Evolutionary conservation across 2,329 filamentous ascomycete species (phyloP).

Genomic region (Aspergillus sp.): DNA sequence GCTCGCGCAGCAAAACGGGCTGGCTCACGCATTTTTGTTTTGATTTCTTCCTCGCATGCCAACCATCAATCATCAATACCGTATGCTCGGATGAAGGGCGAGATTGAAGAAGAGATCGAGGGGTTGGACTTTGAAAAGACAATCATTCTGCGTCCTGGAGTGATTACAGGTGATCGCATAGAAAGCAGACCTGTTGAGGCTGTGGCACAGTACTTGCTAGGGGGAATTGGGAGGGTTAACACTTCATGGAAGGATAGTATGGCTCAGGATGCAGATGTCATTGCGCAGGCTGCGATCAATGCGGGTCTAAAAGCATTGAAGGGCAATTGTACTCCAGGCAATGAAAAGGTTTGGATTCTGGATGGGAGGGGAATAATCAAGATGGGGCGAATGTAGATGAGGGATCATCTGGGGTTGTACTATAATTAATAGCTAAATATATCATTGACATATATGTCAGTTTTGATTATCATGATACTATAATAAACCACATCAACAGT

Average conservation of each 20-base stretch:
- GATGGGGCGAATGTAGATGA: too few relatives aligned
- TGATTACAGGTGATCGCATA: slow-evolving; percentile 69
- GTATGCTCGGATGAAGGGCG: slow-evolving; percentile 73
- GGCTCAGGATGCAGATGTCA: slow-evolving; percentile 70
- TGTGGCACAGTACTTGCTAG: slow-evolving; percentile 52
- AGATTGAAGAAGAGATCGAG: slow-evolving; percentile 75
- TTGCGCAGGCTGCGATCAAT: slow-evolving; percentile 46
- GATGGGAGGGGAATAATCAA: slow-evolving; percentile 29
- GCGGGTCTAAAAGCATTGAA: slow-evolving; percentile 36
- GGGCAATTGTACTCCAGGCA: slow-evolving; percentile 32
- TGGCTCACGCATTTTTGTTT: slow-evolving; percentile 69
- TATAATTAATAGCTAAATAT: too few relatives aligned
- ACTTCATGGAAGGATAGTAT: slow-evolving; percentile 57
- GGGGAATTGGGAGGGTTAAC: slow-evolving; percentile 50
- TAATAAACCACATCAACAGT: too few relatives aligned
- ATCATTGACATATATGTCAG: too few relatives aligned
- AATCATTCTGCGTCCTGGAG: slow-evolving; percentile 68
- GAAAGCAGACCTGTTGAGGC: slow-evolving; percentile 57
- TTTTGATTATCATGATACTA: too few relatives aligned
- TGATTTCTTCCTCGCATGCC: slow-evolving; percentile 60
- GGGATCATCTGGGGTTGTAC: too few relatives aligned
- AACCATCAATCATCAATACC: slow-evolving; percentile 50
- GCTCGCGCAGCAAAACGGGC: slow-evolving; percentile 69
- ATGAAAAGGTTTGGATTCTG: slow-evolving; percentile 38
- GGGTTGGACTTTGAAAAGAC: slow-evolving; percentile 70